Base-by-base conservation (phyloP, 176 grass and related monocot genomes). In the Neostapfia colusana region DNA sequence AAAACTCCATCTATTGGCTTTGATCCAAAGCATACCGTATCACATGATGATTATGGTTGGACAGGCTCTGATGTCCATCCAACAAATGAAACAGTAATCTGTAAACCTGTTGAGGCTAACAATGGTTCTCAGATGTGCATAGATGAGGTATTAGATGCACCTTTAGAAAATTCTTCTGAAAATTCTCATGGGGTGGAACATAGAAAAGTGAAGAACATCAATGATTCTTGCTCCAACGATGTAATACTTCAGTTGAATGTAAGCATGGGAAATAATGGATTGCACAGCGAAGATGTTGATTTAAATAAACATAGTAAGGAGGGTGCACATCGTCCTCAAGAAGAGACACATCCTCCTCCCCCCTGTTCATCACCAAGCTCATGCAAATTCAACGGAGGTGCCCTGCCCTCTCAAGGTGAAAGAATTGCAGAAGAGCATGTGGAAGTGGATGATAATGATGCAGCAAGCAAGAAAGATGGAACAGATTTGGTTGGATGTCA, bases 1-100 rank as follows among this genome's bases (percentile, higher is more conserved):
- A 90, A 83, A 77, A 67, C 84, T 25, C 60, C 88, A 51, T 81
- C 83, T 70, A 72, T 80, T 36, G 42, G 34, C 59, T 88, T 75
- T 74, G 79, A 83, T 79, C 70, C 34, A 59, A 88, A 77, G 15
- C 82, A 81, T 36, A 80, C 45, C 5, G 16, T 87, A 20, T 54
- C 83, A 66, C 75, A 79, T 39, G 71, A 65, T 78, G 82, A 83
- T 85, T 79, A 69, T 78, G 75, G 74, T 60, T 85, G 86, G 81
- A 37, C 49, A 81, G 72, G 66, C 18, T 74, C 85, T 65, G 73
- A 64, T 85, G 28, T 37, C 63, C 51, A 74, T 62, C 66, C 57
- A 50, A 73, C 69, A 61, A 40, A 72, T 79, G 74, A 54, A n/a
- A 53, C 9, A 21, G 44, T 75, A 61, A 75, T 50, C 44, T 74